Percentiles rank a stretch among this genome's conserved stretches.
Evolutionary conservation across 2,329 filamentous ascomycete genomes (phyloP).

Genomic region (Penicillium sp.): DNA sequence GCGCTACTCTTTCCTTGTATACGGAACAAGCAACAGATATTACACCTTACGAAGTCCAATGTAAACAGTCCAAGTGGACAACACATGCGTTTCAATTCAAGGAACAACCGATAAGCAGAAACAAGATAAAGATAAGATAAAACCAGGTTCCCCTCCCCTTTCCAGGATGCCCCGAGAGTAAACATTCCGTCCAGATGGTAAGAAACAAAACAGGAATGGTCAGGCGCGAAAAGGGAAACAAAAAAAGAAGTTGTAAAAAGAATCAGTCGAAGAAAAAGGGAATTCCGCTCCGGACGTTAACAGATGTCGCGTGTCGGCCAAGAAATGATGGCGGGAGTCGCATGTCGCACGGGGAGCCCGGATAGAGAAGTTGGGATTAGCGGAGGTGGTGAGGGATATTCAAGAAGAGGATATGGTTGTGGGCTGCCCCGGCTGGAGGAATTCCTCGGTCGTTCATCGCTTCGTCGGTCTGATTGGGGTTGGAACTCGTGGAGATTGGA

Average conservation of each 20-base stretch:
- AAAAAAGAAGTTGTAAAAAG: conserved; percentile 2
- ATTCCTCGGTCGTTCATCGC: conserved; percentile 26
- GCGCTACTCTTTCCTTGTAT: not conserved
- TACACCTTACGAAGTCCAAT: not conserved
- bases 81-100: conserved; percentile 21
- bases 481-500: conserved; percentile 16
- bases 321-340: conserved; percentile 19
- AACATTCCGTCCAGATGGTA: conserved; percentile 25
- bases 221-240: not conserved
- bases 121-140: conserved; percentile 22
- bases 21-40: not conserved
- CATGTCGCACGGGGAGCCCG: conserved; percentile 14
- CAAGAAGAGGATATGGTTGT: conserved; percentile 4
- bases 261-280: conserved; percentile 2
- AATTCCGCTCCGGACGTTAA: conserved; percentile 16
- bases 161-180: conserved; percentile 20
- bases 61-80: not conserved
- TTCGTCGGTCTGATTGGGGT: conserved; percentile 20
- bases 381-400: conserved; percentile 10
- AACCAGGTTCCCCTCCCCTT: conserved; percentile 19
- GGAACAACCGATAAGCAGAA: conserved; percentile 19
- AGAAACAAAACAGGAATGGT: conserved; percentile 15
- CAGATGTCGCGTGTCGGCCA: conserved; percentile 18
- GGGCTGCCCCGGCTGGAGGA: conserved; percentile 17
- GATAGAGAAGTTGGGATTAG: conserved; percentile 11